Evolutionary conservation across 257 asterid species (phyloP), one percentile per base, ranked within the genome.

Genomic region (Solanum chmielewskii): DNA sequence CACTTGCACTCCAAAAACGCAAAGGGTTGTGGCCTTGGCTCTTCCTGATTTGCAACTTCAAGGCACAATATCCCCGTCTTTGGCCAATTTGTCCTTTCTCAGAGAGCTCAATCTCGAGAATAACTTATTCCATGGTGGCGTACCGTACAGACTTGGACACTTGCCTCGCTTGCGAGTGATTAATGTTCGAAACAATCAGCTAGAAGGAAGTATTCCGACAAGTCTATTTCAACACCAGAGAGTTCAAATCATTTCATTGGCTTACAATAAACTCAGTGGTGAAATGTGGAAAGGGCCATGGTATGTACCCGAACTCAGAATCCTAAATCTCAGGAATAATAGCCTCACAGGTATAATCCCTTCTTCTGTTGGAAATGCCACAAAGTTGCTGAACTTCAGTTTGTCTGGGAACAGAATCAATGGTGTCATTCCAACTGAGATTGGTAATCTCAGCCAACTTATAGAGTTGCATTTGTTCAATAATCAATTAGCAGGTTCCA

Each of bases 81-180:
- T 91, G n/a, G 91, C 88, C n/a, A 91, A 91, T 52, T 88, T 91
- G 10, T 90, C 92, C 12, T 89, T 85, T 52, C 93, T 91, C 18
- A 39, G 52, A 9, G 81, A 20, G 9, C 91, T 89, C 18, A 86
- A 89, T 85, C 87, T 88, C 0, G 85, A 31, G 47, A 80, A 86
- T 66, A 87, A 90, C 75, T 4, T 2, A 29, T 73, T 89, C 69
- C 85, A 25, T 4, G 88, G 88, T 9, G 20, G 49, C 88, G 31
- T 86, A 23, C 88, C 88, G 2, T 31, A 42, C 15, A 86, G 9
- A 4, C 70, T 78, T 78, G 88, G 86, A 42, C 64, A 29, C 44
- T 64, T 86, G 35, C 88, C 86, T 62, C 71, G 11, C 56, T 15
- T 86, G 42, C 9, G 31, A 78, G 25, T 78, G 14, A 42, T 86